A percentile compares a stretch with the other conserved stretches of the same genome.
Conservation (phyloP, 768 basidiomycete genomes). For the Flagelloscypha sp. region DNA sequence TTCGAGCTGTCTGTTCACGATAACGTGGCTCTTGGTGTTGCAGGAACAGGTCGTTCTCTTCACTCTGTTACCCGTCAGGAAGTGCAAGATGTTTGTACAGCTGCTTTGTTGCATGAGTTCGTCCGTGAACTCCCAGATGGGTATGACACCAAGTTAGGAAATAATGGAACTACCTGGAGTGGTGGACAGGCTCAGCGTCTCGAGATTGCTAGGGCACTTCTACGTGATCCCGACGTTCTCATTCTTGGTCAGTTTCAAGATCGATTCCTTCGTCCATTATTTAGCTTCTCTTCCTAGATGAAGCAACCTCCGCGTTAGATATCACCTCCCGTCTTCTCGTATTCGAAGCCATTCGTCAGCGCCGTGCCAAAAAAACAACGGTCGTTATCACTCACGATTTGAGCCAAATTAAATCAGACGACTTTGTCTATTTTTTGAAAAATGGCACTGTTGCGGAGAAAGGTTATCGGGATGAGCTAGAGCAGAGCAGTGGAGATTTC, state of each 20-base stretch:
- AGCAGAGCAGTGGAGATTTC: slow-evolving; percentile 42
- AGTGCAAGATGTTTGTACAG: slow-evolving; percentile 76
- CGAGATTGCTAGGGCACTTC: slow-evolving; percentile 77
- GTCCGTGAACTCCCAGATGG: slow-evolving; percentile 76
- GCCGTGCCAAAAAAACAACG: no score
- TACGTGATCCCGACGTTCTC: slow-evolving; percentile 81
- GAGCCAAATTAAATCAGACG: slow-evolving; percentile 42
- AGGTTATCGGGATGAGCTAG: slow-evolving; percentile 56
- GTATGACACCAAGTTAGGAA: slow-evolving; percentile 78
- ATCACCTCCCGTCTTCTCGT: slow-evolving; percentile 80
- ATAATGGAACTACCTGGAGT: slow-evolving; percentile 67
- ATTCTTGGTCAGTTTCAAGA: slow-evolving; percentile 66
- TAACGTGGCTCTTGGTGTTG: slow-evolving; percentile 75
- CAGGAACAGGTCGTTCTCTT: slow-evolving; percentile 33
- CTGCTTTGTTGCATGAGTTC: slow-evolving; percentile 84
- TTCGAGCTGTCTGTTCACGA: slow-evolving; percentile 77
- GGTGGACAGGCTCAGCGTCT: slow-evolving; percentile 91
- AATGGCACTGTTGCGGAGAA: slow-evolving; percentile 63
- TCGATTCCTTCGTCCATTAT: slow-evolving; percentile 1
- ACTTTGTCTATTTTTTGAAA: slow-evolving; percentile 67
- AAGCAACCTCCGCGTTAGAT: slow-evolving; percentile 80
- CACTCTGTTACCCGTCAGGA: slow-evolving; percentile 53
- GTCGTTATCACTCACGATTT: slow-evolving; percentile 60
- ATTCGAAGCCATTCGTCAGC: slow-evolving; percentile 66
- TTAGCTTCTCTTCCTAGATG: slow-evolving; percentile 37